These are phyloP conservation scores for Coniferiporia weirii DNA, from an alignment of 1,284 basidiomycete genomes.

Conservation along the genomic window DNA sequence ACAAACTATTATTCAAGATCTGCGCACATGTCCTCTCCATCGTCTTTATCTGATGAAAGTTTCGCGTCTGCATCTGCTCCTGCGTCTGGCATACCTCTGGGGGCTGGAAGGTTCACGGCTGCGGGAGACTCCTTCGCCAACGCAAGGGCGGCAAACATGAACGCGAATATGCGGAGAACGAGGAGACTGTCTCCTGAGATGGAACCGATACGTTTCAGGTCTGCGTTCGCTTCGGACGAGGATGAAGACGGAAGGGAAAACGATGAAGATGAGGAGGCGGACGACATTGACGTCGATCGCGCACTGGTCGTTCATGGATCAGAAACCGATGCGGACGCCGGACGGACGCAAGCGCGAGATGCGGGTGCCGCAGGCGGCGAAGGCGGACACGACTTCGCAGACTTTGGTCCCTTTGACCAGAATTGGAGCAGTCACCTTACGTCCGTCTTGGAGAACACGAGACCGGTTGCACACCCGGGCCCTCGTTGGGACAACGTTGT, in stretches of 20 bases:
- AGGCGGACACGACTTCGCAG: not conserved
- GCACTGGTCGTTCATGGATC: not conserved
- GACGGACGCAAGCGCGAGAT: not conserved
- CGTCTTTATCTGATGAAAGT: not conserved
- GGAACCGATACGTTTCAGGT: not conserved
- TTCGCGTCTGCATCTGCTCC: not conserved
- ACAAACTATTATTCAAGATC: not conserved
- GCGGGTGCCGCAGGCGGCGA: not conserved
- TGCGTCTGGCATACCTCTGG: not conserved
- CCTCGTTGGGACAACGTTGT: not conserved
- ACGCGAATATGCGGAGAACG: not conserved
- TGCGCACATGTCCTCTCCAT: not conserved
- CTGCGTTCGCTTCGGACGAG: not conserved
- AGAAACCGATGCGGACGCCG: not conserved
- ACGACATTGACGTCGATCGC: constrained; percentile 8
- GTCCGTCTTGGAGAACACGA: not conserved
- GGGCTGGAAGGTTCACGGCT: not conserved
- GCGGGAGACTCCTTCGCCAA: not conserved
- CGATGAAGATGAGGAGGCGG: constrained; percentile 5
- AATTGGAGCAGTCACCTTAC: not conserved
- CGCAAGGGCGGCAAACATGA: not conserved
- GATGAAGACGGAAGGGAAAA: not conserved
- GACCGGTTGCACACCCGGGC: not conserved
- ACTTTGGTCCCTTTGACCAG: not conserved
- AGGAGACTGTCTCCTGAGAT: not conserved